These are phyloP conservation scores for Ambrosiella xylebori DNA, from an alignment of 2,329 filamentous ascomycete genomes.

Conservation along the genomic window DNA sequence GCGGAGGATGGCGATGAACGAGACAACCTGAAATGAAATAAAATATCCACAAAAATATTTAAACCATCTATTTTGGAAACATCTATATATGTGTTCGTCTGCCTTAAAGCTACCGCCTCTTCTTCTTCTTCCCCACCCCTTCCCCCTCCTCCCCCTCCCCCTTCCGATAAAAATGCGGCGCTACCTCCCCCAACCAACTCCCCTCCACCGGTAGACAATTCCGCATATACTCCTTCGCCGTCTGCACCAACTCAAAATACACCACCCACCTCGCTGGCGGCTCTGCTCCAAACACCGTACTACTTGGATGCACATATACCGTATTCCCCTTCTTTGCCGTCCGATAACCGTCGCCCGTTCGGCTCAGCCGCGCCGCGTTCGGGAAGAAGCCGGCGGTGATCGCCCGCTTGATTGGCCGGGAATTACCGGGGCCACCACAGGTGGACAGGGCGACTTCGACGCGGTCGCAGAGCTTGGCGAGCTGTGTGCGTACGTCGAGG, in stretches of 20 bases:
- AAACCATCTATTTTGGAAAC: neutral
- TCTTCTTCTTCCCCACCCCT: constrained; percentile 31
- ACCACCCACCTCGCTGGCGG: constrained; percentile 67
- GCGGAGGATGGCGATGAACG: neutral
- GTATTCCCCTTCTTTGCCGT: constrained; percentile 81
- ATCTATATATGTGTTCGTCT: neutral
- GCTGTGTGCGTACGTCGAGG: constrained; percentile 80
- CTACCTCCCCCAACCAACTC: constrained; percentile 74
- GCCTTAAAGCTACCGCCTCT: constrained; percentile 12
- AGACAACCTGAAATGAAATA: neutral
- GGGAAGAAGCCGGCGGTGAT: constrained; percentile 88
- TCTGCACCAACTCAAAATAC: constrained; percentile 70
- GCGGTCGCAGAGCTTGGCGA: constrained; percentile 80
- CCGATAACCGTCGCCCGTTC: constrained; percentile 72
- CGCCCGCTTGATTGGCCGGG: constrained; percentile 63
- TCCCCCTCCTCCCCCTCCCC: constrained; percentile 72
- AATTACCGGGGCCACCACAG: constrained; percentile 46
- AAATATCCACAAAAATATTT: neutral
- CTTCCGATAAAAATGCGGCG: constrained; percentile 88
- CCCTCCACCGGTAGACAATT: constrained; percentile 71
- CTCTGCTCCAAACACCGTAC: constrained; percentile 59
- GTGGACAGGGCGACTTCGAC: constrained; percentile 65
- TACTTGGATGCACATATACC: constrained; percentile 82
- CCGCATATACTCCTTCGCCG: constrained; percentile 84
- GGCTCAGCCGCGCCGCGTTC: constrained; percentile 70